Evolutionary conservation across 495 filamentous ascomycete genomes (phyloP).

Genomic region (Aspergillus asperescens): DNA sequence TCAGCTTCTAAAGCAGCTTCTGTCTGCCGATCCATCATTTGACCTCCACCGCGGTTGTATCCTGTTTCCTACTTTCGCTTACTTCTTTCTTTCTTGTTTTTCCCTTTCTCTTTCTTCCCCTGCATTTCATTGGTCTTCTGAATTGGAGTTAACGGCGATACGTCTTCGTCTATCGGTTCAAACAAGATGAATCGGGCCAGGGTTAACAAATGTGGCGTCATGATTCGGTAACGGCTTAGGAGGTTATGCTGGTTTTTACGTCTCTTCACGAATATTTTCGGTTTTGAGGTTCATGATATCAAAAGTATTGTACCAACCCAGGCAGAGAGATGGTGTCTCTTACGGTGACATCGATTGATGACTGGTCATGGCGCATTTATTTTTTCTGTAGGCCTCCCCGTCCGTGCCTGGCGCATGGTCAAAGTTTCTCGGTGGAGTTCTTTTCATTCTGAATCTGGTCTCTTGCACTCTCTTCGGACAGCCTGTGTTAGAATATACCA

Average conservation of each 20-base stretch:
- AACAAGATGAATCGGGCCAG: neutral
- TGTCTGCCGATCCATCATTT: slow-evolving; percentile 2
- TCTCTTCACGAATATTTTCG: slow-evolving; percentile 10
- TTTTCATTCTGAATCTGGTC: slow-evolving; percentile 18
- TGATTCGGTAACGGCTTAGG: slow-evolving; percentile 16
- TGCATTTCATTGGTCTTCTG: slow-evolving; percentile 2
- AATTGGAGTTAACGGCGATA: slow-evolving; percentile 17
- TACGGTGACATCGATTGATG: slow-evolving; percentile 15
- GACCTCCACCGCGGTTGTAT: too few species aligned
- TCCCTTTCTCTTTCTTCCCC: neutral
- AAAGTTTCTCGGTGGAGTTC: slow-evolving; percentile 7
- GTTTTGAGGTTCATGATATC: slow-evolving; percentile 12
- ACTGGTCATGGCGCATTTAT: slow-evolving; percentile 19
- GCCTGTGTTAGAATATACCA: slow-evolving; percentile 39
- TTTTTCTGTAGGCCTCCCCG: slow-evolving; percentile 3
- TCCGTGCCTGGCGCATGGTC: slow-evolving; percentile 34
- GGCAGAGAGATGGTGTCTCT: slow-evolving; percentile 8
- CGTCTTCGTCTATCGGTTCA: slow-evolving; percentile 18
- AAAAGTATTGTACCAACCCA: slow-evolving; percentile 15
- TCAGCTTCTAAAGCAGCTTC: slow-evolving; percentile 34
- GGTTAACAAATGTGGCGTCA: slow-evolving; percentile 15
- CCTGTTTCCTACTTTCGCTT: slow-evolving; percentile 8
- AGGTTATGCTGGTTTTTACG: slow-evolving; percentile 10
- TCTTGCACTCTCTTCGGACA: slow-evolving; percentile 22
- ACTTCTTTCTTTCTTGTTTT: slow-evolving; percentile 6